These are phyloP conservation scores for Clarireedia paspali DNA, from an alignment of 2,329 filamentous ascomycete genomes.

Conservation along the genomic window DNA sequence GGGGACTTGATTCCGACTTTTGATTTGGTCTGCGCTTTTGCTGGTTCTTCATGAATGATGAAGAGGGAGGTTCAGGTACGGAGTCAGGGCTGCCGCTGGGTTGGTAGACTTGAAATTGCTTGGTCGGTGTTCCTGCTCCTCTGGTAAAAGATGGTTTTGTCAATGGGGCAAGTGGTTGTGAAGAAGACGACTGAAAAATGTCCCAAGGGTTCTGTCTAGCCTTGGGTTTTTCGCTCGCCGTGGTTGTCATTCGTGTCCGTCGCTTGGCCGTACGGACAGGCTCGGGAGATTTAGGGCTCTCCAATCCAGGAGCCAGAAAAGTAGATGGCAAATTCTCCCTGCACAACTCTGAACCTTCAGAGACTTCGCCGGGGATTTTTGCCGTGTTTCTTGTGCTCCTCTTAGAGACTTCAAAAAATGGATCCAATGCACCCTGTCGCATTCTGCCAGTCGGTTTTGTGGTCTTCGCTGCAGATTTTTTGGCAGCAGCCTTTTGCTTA, in stretches of 20 bases:
- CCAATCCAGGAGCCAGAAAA: not conserved
- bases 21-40: not conserved
- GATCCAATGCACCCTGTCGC: conserved; percentile 29
- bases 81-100: not conserved
- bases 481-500: conserved; percentile 18
- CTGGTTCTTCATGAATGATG: not conserved
- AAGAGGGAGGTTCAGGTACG: not conserved
- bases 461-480: conserved; percentile 15
- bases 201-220: conserved; percentile 6
- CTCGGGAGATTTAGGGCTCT: not conserved
- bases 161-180: not conserved
- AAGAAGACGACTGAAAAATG: not conserved
- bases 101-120: not conserved
- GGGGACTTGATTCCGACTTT: not conserved
- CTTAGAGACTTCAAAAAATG: conserved; percentile 28
- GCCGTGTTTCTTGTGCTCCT: conserved; percentile 4
- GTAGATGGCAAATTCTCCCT: conserved; percentile 15
- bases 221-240: not conserved
- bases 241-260: not conserved
- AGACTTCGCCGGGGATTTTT: conserved; percentile 4
- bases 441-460: conserved; percentile 17
- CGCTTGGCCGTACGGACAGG: not conserved
- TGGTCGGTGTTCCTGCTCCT: not conserved
- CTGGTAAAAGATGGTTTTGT: not conserved
- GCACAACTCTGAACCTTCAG: not conserved